Percentiles rank a stretch among this genome's conserved stretches.
Conservation (phyloP, 306 rosid species). For the Trifolium fragiferum region DNA sequence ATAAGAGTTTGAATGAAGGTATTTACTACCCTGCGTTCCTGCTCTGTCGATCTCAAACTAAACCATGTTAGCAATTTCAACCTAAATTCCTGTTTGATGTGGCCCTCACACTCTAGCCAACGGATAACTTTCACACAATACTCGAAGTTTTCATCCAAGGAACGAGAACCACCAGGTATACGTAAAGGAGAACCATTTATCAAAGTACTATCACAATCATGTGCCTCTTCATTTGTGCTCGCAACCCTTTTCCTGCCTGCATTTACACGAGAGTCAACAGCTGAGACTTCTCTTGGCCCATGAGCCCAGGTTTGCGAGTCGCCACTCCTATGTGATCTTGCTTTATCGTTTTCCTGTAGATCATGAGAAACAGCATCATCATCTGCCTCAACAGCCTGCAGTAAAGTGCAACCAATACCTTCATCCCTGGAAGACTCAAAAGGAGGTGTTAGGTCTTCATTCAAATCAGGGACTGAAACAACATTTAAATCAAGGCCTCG, state of each 20-base stretch:
- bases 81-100: slow-evolving; percentile 83
- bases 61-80: slow-evolving; percentile 97
- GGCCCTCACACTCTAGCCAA: slow-evolving; percentile 97
- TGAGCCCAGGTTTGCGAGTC: slow-evolving; percentile 86
- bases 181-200: slow-evolving; percentile 79
- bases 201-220: slow-evolving; percentile 92
- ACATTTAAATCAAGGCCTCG: slow-evolving; percentile 88
- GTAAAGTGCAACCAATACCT: slow-evolving; percentile 81
- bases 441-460: slow-evolving; percentile 90
- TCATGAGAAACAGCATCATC: slow-evolving; percentile 86
- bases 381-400: slow-evolving; percentile 78
- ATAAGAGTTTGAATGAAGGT: slow-evolving; percentile 92
- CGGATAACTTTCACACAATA: slow-evolving; percentile 94
- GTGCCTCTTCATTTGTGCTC: slow-evolving; percentile 70
- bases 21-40: slow-evolving; percentile 93
- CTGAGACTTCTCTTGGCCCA: slow-evolving; percentile 71
- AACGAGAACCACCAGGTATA: slow-evolving; percentile 56
- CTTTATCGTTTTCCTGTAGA: slow-evolving; percentile 63
- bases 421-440: slow-evolving; percentile 90
- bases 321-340: slow-evolving; percentile 89
- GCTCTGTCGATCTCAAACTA: slow-evolving; percentile 96
- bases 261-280: slow-evolving; percentile 74
- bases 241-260: slow-evolving; percentile 73
- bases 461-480: slow-evolving; percentile 87
- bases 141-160: slow-evolving; percentile 88